These are phyloP conservation scores for Fusarium anthophilum DNA, from an alignment of 2,329 filamentous ascomycete genomes.

Conservation along the genomic window DNA sequence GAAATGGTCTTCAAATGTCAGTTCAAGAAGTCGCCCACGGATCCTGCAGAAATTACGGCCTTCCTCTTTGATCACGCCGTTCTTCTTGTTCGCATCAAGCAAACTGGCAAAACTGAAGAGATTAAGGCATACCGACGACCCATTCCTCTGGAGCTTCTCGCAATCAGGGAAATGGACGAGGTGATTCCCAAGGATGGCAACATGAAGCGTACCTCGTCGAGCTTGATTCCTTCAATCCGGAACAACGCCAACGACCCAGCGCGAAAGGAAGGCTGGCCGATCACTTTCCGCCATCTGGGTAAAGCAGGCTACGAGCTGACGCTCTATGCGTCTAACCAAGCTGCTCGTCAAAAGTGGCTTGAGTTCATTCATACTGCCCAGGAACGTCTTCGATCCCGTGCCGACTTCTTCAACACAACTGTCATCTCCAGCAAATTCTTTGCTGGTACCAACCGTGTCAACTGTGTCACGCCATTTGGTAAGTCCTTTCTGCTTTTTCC, in stretches of 20 bases:
- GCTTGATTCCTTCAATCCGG: conserved; percentile 71
- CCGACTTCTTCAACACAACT: conserved; percentile 87
- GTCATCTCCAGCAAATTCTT: conserved; percentile 69
- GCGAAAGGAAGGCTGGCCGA: conserved; percentile 82
- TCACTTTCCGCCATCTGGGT: conserved; percentile 95
- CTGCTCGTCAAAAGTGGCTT: conserved; percentile 94
- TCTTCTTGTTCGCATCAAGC: conserved; percentile 88
- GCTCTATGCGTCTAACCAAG: conserved; percentile 85
- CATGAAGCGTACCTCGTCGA: conserved; percentile 87
- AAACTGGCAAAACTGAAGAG: conserved; percentile 91
- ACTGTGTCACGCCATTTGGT: conserved; percentile 93
- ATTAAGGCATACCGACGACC: conserved; percentile 93
- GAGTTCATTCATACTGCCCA: conserved; percentile 94
- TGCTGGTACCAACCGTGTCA: conserved; percentile 79
- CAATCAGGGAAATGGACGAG: conserved; percentile 97
- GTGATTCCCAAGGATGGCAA: conserved; percentile 84
- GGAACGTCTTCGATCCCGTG: conserved; percentile 83
- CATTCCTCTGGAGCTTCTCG: conserved; percentile 90
- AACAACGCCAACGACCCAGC: conserved; percentile 62
- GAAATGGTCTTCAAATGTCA: conserved; percentile 94
- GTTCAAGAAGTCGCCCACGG: conserved; percentile 91
- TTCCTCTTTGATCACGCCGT: conserved; percentile 98
- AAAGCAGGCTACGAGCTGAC: conserved; percentile 95
- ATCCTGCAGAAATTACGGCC: conserved; percentile 88
- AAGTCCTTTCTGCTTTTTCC: conserved; percentile 48